These are phyloP conservation scores for Apophysomyces elegans DNA, from an alignment of 371 early-diverging fungal species.

Conservation along the genomic window DNA sequence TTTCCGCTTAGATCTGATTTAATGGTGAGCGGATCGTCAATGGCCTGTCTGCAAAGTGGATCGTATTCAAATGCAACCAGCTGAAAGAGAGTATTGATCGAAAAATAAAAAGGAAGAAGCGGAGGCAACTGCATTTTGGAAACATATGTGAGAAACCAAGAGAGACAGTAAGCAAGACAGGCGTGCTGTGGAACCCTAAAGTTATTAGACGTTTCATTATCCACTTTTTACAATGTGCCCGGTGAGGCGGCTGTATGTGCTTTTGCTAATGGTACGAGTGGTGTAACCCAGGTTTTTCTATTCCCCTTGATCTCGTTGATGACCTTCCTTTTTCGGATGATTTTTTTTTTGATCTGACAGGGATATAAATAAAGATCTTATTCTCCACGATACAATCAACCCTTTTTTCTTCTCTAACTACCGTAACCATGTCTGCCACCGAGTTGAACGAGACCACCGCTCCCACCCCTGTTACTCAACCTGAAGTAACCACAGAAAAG, in stretches of 20 bases:
- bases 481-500: conserved; percentile 4
- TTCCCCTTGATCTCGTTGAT: conserved; percentile 9
- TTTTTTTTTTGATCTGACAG: conserved; percentile 9
- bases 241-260: not conserved
- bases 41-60: not conserved
- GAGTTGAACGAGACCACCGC: conserved; percentile 1
- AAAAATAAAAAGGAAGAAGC: too few relatives aligned
- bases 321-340: not conserved
- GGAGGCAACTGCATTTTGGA: too few relatives aligned
- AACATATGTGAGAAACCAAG: not conserved
- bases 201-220: not conserved
- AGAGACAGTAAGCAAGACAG: not conserved
- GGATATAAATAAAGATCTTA: conserved; percentile 10
- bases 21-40: not conserved
- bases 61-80: too few relatives aligned
- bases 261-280: conserved; percentile 10
- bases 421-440: not conserved
- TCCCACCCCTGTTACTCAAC: conserved; percentile 1
- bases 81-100: too few relatives aligned
- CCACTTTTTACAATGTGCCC: not conserved
- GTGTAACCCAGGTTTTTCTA: conserved; percentile 6
- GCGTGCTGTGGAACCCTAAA: not conserved
- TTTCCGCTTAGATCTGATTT: conserved; percentile 8
- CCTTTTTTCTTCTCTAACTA: conserved; percentile 1
- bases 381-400: conserved; percentile 1